These are phyloP conservation scores for Coniella vitis DNA, from an alignment of 2,329 filamentous ascomycete species.

Conservation along the genomic window DNA sequence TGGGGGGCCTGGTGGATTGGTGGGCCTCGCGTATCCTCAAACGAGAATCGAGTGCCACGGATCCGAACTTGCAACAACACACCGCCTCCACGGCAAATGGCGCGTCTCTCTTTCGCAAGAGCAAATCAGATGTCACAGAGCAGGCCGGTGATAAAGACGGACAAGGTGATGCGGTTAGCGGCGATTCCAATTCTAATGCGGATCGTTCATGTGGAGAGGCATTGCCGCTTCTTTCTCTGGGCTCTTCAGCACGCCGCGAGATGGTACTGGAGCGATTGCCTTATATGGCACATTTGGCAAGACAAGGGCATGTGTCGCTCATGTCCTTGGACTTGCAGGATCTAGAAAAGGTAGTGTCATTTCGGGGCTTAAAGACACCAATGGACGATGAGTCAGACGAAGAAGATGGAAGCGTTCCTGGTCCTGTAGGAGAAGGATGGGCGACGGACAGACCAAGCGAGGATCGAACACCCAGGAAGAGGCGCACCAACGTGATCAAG, in stretches of 20 bases:
- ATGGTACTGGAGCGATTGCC: constrained; percentile 81
- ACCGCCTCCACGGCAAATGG: constrained; percentile 29
- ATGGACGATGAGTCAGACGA: constrained; percentile 37
- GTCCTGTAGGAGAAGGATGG: constrained; percentile 42
- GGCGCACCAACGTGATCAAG: constrained; percentile 26
- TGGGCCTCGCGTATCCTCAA: constrained; percentile 58
- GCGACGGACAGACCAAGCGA: constrained; percentile 56
- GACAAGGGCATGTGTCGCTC: constrained; percentile 31
- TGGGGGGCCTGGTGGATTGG: constrained; percentile 64
- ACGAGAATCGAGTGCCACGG: constrained; percentile 34
- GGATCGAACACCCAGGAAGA: constrained; percentile 44
- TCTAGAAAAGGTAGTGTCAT: constrained; percentile 62
- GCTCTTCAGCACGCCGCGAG: constrained; percentile 61
- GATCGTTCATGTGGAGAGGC: constrained; percentile 19
- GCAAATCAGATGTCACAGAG: constrained; percentile 24
- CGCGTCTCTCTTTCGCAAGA: constrained; percentile 42
- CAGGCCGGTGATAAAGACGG: constrained; percentile 15
- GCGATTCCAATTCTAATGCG: constrained; percentile 12
- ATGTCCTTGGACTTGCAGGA: constrained; percentile 41
- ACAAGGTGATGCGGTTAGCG: constrained; percentile 20
- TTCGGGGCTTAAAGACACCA: constrained; percentile 49
- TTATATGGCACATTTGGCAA: constrained; percentile 67
- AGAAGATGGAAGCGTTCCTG: constrained; percentile 31
- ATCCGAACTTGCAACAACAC: constrained; percentile 18
- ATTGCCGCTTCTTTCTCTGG: constrained; percentile 48